Percentiles rank a stretch among this genome's conserved stretches.
phyloP scores from a whole-genome alignment of 202 grass and related monocot genomes.

The Digitaria exilis region DNA sequence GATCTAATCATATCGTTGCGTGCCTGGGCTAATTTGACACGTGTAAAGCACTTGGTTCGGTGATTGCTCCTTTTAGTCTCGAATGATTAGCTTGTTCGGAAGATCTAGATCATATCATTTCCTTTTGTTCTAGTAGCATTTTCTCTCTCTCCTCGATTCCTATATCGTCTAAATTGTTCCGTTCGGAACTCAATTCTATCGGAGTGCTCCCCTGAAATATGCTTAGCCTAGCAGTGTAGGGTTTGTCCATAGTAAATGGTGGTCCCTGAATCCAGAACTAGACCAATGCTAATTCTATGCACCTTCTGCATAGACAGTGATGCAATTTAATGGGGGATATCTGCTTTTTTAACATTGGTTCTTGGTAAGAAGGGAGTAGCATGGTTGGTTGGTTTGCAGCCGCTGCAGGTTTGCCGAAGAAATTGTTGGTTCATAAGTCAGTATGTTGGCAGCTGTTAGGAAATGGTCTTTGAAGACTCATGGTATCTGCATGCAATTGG shows the following conservation, averaged over 20 bases:
- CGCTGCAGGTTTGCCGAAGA: conserved; percentile 9
- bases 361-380: not conserved
- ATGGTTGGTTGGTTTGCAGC: no score
- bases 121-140: not conserved
- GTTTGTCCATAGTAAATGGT: not conserved
- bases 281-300: not conserved
- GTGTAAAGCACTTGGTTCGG: conserved; percentile 3
- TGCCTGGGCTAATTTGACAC: conserved; percentile 28
- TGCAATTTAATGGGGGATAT: not conserved
- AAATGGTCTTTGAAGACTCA: not conserved
- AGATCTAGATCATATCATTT: not conserved
- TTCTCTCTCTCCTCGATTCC: no score
- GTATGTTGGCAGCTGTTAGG: not conserved
- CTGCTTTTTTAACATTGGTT: not conserved
- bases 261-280: not conserved
- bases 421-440: conserved; percentile 5
- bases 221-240: not conserved
- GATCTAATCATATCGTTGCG: conserved; percentile 26
- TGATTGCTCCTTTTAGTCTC: not conserved
- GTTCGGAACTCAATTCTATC: not conserved
- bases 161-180: not conserved
- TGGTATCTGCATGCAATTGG: not conserved
- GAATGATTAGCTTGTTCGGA: conserved; percentile 12
- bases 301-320: not conserved
- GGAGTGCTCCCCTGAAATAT: not conserved